Conservation (phyloP, 352 stramenopile genomes). For the Pythium brachiatum region DNA sequence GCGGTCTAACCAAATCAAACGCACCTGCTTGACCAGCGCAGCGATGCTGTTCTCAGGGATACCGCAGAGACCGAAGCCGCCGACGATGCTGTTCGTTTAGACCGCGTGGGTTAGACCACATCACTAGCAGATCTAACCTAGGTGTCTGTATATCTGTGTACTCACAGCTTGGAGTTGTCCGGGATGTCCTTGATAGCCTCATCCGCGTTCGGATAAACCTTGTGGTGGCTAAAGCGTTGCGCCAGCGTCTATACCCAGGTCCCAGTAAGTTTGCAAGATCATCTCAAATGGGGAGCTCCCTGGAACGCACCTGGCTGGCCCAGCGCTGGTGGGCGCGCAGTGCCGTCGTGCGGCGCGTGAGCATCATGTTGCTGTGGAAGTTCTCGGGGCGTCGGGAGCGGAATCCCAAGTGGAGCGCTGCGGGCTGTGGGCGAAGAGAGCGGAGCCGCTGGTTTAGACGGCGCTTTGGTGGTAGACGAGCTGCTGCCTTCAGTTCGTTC, state of each 20-base stretch:
- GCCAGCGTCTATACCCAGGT: constrained; percentile 13
- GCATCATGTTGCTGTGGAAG: constrained; percentile 5
- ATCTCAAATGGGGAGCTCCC: neutral
- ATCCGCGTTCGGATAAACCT: constrained; percentile 66
- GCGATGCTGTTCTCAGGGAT: constrained; percentile 92
- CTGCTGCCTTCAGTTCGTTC: constrained; percentile 12
- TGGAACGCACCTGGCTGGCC: constrained; percentile 17
- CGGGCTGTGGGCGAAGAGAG: neutral
- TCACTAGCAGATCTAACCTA: neutral
- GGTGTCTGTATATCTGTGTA: neutral
- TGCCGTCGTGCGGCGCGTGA: constrained; percentile 15
- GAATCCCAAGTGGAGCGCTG: constrained; percentile 11
- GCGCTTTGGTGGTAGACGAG: constrained; percentile 10
- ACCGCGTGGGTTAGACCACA: neutral
- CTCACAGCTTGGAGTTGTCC: constrained; percentile 66
- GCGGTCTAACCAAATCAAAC: constrained; percentile 1
- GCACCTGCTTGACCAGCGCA: constrained; percentile 73
- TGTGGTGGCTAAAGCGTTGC: constrained; percentile 36
- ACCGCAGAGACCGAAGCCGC: constrained; percentile 90
- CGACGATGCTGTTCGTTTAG: constrained; percentile 54
- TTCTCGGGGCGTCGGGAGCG: neutral
- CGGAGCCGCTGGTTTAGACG: neutral
- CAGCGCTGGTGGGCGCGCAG: constrained; percentile 19
- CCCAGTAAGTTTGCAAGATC: neutral
- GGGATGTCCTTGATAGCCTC: constrained; percentile 77